Evolutionary conservation across 108 stramenopile genomes (phyloP).

Genomic region (Poteriospumella lacustris): DNA sequence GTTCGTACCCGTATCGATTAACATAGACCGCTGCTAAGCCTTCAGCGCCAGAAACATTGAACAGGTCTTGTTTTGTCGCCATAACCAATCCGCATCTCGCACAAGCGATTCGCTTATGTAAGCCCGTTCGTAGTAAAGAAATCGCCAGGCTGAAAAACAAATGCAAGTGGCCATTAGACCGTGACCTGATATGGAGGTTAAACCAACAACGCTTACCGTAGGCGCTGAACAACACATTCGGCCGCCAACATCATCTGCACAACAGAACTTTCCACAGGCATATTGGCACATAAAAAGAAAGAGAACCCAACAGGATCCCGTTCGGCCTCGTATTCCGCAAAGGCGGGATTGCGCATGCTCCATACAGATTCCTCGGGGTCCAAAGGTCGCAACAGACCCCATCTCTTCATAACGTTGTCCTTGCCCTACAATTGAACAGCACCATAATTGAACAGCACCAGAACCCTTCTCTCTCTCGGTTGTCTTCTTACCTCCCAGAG

Average conservation of each 20-base stretch:
- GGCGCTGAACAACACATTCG: neutral
- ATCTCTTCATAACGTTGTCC: too few relatives aligned
- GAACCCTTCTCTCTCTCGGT: too few relatives aligned
- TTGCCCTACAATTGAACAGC: too few relatives aligned
- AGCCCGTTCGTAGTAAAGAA: neutral
- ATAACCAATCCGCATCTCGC: neutral
- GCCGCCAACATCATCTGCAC: neutral
- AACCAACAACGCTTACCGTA: too few relatives aligned
- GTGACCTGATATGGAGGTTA: too few relatives aligned
- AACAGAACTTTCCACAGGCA: neutral
- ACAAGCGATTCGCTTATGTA: neutral
- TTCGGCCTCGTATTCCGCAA: neutral
- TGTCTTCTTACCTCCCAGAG: too few relatives aligned
- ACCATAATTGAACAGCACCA: too few relatives aligned
- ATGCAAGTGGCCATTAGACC: too few relatives aligned
- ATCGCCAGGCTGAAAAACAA: neutral
- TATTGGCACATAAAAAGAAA: neutral
- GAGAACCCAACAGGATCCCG: neutral
- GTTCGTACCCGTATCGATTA: slow-evolving; percentile 22
- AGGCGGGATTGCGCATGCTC: too few relatives aligned
- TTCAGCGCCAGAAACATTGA: slow-evolving; percentile 16
- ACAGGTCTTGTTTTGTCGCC: neutral
- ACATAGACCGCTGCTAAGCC: slow-evolving; percentile 13
- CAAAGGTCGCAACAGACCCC: too few relatives aligned
- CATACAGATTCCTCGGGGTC: too few relatives aligned